Evolutionary conservation across 371 early-diverging fungal genomes (phyloP).

Genomic region (Syncephalastrum racemosum): DNA sequence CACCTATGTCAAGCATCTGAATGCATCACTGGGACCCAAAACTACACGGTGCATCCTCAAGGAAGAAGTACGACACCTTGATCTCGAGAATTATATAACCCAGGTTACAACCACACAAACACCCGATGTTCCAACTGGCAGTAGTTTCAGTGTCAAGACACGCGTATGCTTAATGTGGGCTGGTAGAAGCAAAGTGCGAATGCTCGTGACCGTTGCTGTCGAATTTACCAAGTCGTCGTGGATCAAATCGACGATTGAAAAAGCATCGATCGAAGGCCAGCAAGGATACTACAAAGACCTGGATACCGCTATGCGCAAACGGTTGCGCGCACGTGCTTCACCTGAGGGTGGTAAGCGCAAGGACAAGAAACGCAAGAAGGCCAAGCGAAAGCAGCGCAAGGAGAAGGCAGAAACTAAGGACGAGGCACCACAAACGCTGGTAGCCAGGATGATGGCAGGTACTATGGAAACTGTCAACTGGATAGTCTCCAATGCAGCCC

Average conservation of each 20-base stretch:
- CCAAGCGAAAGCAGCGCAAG: neutral
- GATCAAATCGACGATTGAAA: slow-evolving; percentile 75
- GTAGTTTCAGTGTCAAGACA: slow-evolving; percentile 72
- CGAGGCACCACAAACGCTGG: neutral
- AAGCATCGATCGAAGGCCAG: slow-evolving; percentile 69
- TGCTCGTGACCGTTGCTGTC: slow-evolving; percentile 67
- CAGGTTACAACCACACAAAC: slow-evolving; percentile 69
- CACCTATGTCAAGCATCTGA: slow-evolving; percentile 41
- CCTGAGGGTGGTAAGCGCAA: slow-evolving; percentile 7
- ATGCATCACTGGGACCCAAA: slow-evolving; percentile 65
- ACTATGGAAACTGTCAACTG: slow-evolving; percentile 7
- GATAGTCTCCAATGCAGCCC: slow-evolving; percentile 13
- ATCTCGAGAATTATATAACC: slow-evolving; percentile 61
- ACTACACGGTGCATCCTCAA: slow-evolving; percentile 65
- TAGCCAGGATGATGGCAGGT: neutral
- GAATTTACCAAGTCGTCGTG: slow-evolving; percentile 74
- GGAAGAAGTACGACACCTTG: slow-evolving; percentile 57
- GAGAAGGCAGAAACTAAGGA: neutral
- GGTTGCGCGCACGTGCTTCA: neutral
- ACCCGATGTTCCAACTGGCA: slow-evolving; percentile 86
- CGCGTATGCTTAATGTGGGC: slow-evolving; percentile 85
- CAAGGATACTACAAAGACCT: slow-evolving; percentile 56
- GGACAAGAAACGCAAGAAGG: neutral
- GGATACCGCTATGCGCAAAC: slow-evolving; percentile 45
- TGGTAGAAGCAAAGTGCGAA: slow-evolving; percentile 56